Conservation (phyloP, 2,329 filamentous ascomycete genomes). For the Colletotrichum spinosum region DNA sequence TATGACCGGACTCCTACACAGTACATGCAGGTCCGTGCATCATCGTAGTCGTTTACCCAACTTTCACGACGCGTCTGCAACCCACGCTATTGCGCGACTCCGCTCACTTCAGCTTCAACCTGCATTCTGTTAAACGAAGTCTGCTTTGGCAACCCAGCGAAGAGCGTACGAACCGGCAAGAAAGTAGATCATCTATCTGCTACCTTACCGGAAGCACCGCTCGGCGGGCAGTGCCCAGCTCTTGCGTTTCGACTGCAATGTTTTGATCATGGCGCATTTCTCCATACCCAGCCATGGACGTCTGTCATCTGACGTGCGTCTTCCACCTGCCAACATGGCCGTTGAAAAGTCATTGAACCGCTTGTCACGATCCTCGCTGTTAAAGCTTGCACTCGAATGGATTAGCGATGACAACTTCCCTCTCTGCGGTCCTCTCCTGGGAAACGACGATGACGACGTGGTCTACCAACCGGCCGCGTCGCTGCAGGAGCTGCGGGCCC, state of each 20-base stretch:
- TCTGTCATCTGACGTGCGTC: conserved; percentile 76
- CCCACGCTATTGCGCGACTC: conserved; percentile 12
- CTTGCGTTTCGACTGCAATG: not conserved
- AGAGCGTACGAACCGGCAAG: not conserved
- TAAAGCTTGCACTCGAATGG: conserved; percentile 82
- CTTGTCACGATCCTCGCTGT: conserved; percentile 77
- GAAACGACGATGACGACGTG: conserved; percentile 69
- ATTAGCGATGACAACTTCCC: conserved; percentile 74
- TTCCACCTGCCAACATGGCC: conserved; percentile 73
- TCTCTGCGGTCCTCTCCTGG: conserved; percentile 65
- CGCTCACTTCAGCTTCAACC: conserved; percentile 20
- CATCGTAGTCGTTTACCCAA: not conserved
- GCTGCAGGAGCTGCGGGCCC: conserved; percentile 73
- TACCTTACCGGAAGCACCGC: conserved; percentile 52
- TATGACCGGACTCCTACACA: too few species aligned
- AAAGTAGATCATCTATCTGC: not conserved
- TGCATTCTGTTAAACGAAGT: not conserved
- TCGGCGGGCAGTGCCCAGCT: conserved; percentile 74
- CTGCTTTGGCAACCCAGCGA: not conserved
- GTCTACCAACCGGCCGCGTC: conserved; percentile 76
- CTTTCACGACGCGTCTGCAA: conserved; percentile 25
- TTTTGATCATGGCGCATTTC: conserved; percentile 61
- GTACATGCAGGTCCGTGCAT: conserved; percentile 1
- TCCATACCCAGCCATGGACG: conserved; percentile 78
- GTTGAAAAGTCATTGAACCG: conserved; percentile 75